phyloP scores from a whole-genome alignment of 305 asterid genomes.

The Fraxinus paxiana region DNA sequence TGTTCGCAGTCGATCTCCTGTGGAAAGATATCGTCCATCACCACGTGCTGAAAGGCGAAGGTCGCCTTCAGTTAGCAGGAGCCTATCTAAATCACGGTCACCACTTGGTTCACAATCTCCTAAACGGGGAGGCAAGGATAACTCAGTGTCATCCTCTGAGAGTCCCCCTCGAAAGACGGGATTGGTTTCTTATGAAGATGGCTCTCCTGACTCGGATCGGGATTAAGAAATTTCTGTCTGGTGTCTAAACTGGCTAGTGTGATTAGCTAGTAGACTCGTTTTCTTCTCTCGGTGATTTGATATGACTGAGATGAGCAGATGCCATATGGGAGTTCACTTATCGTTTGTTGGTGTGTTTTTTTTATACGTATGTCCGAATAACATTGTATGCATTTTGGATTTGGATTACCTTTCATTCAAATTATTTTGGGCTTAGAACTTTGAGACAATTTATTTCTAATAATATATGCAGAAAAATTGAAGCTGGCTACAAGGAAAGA shows the following conservation, averaged over 20 bases:
- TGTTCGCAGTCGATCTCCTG: slow-evolving; percentile 62
- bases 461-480: not conserved
- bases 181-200: slow-evolving; percentile 79
- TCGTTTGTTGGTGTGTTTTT: not conserved
- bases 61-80: slow-evolving; percentile 60
- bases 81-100: slow-evolving; percentile 51
- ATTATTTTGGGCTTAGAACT: not conserved
- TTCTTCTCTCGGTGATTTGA: not conserved
- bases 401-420: not conserved
- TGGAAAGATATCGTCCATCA: slow-evolving; percentile 48
- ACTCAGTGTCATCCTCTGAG: slow-evolving; percentile 58
- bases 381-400: not conserved
- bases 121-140: slow-evolving; percentile 37
- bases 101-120: slow-evolving; percentile 57
- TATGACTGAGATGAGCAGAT: not conserved
- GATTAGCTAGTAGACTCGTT: not conserved
- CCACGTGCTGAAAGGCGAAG: slow-evolving; percentile 52
- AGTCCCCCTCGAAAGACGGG: slow-evolving; percentile 65
- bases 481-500: not conserved
- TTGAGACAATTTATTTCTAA: not conserved
- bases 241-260: not conserved
- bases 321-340: not conserved
- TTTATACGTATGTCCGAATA: not conserved
- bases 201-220: slow-evolving; percentile 64
- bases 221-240: slow-evolving; percentile 21